These are phyloP conservation scores for Chlamydomonas sphaeroides DNA, from an alignment of 139 green algal species.

Conservation along the genomic window DNA sequence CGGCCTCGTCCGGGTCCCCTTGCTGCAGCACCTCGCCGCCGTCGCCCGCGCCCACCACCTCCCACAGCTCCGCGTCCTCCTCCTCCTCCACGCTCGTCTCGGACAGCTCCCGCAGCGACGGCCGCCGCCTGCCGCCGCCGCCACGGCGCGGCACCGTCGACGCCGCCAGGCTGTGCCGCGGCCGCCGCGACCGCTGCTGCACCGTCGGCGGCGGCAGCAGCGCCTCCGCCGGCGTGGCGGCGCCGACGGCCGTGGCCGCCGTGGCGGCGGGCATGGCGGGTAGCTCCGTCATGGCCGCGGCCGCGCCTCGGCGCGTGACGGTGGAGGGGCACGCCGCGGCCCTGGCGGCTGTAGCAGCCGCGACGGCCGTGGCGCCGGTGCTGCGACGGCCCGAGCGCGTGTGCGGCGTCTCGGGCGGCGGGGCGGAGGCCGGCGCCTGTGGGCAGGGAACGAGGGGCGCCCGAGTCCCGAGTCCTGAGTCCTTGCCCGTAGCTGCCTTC, in stretches of 20 bases:
- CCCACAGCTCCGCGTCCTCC: no score
- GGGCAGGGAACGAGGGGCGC: no score
- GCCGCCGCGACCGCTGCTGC: background rate
- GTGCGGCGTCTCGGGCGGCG: background rate
- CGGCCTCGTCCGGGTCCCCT: no score
- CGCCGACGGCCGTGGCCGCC: background rate
- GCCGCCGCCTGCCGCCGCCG: no score
- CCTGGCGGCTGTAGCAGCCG: background rate
- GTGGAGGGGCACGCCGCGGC: constrained; percentile 10
- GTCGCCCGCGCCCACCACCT: no score
- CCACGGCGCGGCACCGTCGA: no score
- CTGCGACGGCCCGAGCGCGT: background rate
- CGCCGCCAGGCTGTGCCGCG: background rate
- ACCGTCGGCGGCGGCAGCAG: background rate
- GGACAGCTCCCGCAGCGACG: no score
- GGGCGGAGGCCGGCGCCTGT: no score
- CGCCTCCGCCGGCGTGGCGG: background rate
- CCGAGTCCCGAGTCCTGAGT: no score
- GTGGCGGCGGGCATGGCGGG: background rate
- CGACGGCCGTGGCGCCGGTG: background rate
- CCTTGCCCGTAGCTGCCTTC: no score
- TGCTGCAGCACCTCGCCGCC: no score
- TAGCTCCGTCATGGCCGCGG: background rate
- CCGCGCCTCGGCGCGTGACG: background rate
- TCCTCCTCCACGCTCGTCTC: background rate